Evolutionary conservation across 129 eudicot genomes (phyloP), one percentile per base, ranked within the genome.

Genomic region (Chrysanthemum makinoi): DNA sequence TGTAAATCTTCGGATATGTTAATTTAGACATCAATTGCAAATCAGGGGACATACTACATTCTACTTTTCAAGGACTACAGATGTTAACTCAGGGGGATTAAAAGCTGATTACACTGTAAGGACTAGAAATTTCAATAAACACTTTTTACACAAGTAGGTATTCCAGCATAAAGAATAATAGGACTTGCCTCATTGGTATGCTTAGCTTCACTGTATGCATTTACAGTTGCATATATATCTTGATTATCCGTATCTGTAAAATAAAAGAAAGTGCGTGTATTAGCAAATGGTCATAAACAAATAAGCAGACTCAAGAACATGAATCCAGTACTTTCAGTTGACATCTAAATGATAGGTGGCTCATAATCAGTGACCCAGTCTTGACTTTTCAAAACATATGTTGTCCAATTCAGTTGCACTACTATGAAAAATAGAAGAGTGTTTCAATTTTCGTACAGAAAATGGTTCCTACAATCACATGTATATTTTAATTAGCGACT

Each of bases 151-250:
- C 22, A 18, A 6, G 22, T 20, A 58, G 46, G 10, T 20, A 18
- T 58, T 20, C 35, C 26, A 58, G 35, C 30, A 58, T 58, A 11
- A 18, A 15, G 20, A 33, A 52, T 35, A 46, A 5, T 3, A 10
- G 66, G 72, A 48, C 92, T 81, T 75, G 79, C 96, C 85, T 83
- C 76, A 15, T 46, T 46, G 72, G 77, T 59, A 67, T 68, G 48
- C 57, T 58, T 69, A 53, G 52, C 85, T 56, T 80, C 81, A 66
- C 15, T 49, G 10, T 22, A 44, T 28, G 74, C 67, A 80, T 70
- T 72, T 60, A 72, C 71, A 64, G 35, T 70, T 44, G 59, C 74
- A 28, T 82, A 88, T 24, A 74, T 13, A 19, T 50, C 84, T 52
- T 62, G 47, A 22, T 14, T 5, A 62, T 50, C 49, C 44, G 71